Base-by-base conservation (phyloP, 495 filamentous ascomycete genomes). In the Durotheca rogersii region DNA sequence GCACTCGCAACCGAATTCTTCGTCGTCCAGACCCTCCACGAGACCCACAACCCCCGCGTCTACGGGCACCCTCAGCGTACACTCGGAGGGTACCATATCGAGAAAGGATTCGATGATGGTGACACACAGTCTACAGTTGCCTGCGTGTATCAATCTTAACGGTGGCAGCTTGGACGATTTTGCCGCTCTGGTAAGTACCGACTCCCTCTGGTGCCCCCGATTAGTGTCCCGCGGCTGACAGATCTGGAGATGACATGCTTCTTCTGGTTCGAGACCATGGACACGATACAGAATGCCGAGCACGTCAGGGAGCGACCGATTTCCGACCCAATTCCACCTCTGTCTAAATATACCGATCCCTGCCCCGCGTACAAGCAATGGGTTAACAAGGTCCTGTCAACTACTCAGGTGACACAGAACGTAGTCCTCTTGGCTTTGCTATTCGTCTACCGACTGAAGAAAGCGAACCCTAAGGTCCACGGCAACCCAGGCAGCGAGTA, bases 231-330 rank as follows among this genome's bases (percentile, higher is more conserved):
- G 27, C 58, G 42, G 17, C 39, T 53, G 32, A 62, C 25, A n/a
- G 29, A 19, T 29, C 14, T 14, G 2, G 42, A 97, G 87, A 86
- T 96, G 69, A 95, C 93, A 1, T 96, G 92, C 59, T 76, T 99
- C 20, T 96, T 99, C 72, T 99, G 94, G 94, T 99, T 97, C 62
- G 94, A 97, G 66, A 86, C 84, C n/a, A 84, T 86, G 5, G 73
- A 84, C 12, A 85, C 86, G 32, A 72, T 96, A 11, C 80, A 83
- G 47, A 70, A 75, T 40, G 85, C 93, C 35, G 88, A 92, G 65
- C 80, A 86, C 15, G 74, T 81, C 10, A 70, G 70, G n/a, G 65
- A 71, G 5, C 64, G 75, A 14, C 60, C 71, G 30, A 56, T 71
- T 17, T 49, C 45, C 6, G 41, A 61, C 11, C 70, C 77, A 30